Evolutionary conservation across 2,329 filamentous ascomycete species (phyloP), one percentile per base, ranked within the genome.

Genomic region (Blastomyces parvus): DNA sequence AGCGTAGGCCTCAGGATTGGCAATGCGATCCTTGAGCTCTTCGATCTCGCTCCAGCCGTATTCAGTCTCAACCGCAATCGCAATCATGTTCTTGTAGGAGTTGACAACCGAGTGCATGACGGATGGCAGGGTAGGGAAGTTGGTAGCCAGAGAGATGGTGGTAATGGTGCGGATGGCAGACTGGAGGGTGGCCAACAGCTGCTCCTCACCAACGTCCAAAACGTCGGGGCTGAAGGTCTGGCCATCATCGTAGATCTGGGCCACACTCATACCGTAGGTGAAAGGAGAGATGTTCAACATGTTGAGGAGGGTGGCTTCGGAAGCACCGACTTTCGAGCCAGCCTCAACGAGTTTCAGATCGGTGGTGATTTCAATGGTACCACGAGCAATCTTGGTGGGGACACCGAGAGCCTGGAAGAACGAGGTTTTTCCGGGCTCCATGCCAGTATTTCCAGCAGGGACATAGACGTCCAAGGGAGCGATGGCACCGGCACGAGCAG

Each of bases 401-500:
- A 99, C 91, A 91, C 93, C 93, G 82, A 99, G 94, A 76, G 94
- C 94, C 88, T 99, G 94, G 92, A 99, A 99, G 91, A 99, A 99
- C 79, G 94, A 97, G 77, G 94, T 99, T 90, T 99, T 99, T 82
- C 95, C 95, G 79, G 94, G 95, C 82, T 99, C 94, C 94, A 99
- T 99, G 84, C 94, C 94, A 76, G 94, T 99, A 89, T 99, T 99
- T 82, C 94, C 94, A 73, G 92, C 94, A 71, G 94, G 94, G 72
- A 99, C 80, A 84, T 83, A 99, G 79, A 99, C 94, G 81, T 99
- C 95, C 76, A 78, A 81, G 71, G 95, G 94, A 72, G 94, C 95
- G 73, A 99, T 76, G 76, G 95, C 94, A 88, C 95, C 95, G 75
- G 94, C 93, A 90, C 94, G 91, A 73, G 94, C 94, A 70, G 94